Conservation (phyloP, 371 early-diverging fungal species). For the Actinomortierella ambigua region DNA sequence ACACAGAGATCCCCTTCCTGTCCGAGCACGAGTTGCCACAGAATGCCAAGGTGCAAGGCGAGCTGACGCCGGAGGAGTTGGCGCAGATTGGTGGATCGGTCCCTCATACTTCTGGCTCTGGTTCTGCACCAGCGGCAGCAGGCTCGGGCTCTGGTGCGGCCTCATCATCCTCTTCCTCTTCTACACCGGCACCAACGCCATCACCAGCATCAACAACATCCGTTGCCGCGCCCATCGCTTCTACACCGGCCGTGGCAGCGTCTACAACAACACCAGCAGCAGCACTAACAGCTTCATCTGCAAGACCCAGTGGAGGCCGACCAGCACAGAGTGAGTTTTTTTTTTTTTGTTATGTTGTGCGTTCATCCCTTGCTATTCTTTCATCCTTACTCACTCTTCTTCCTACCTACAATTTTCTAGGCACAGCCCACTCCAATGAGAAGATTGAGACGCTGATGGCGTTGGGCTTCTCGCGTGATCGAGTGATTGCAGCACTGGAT, state of each 20-base stretch:
- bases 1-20: constrained; percentile 85
- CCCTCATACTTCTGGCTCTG: constrained; percentile 8
- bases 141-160: constrained; percentile 48
- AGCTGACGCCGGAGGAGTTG: constrained; percentile 35
- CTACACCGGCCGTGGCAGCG: background rate
- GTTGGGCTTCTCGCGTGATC: constrained; percentile 66
- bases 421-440: constrained; percentile 53
- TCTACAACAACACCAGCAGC: constrained; percentile 5
- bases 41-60: constrained; percentile 21
- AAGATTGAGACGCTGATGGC: constrained; percentile 62
- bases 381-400: background rate
- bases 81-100: constrained; percentile 7
- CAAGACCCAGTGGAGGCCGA: constrained; percentile 2
- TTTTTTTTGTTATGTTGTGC: no score
- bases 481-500: constrained; percentile 83
- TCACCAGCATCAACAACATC: background rate
- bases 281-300: constrained; percentile 2
- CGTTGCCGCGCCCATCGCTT: background rate
- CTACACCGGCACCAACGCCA: constrained; percentile 35
- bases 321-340: background rate
- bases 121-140: no score
- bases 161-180: constrained; percentile 40
- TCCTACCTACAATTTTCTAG: constrained; percentile 2
- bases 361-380: constrained; percentile 7
- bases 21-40: constrained; percentile 89